Evolutionary conservation across 352 stramenopile species (phyloP).

Genomic region (Pythium grandisporangium): DNA sequence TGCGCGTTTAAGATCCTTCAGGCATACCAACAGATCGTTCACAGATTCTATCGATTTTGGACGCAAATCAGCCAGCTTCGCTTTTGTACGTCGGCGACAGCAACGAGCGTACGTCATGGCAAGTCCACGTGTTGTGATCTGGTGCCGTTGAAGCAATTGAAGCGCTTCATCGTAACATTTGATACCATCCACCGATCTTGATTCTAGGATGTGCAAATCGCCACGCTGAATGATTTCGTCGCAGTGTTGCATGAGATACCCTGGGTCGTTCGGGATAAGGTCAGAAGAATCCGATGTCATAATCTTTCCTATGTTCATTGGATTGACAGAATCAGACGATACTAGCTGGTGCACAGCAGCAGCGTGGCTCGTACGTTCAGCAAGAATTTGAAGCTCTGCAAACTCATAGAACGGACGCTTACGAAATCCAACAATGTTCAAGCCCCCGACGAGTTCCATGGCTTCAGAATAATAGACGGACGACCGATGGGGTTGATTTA

Average conservation of each 20-base stretch:
- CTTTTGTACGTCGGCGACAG: constrained; percentile 33
- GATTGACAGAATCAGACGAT: constrained; percentile 1
- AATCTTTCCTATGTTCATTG: too few relatives aligned
- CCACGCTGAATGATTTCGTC: background rate
- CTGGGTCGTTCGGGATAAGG: background rate
- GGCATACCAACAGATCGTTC: constrained; percentile 21
- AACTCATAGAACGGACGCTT: constrained; percentile 55
- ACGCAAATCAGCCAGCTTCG: constrained; percentile 17
- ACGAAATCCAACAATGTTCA: constrained; percentile 44
- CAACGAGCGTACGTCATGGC: constrained; percentile 20
- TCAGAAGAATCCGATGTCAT: too few relatives aligned
- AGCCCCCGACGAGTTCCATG: constrained; percentile 56
- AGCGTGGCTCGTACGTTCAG: constrained; percentile 30
- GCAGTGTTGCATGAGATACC: background rate
- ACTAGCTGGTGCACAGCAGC: constrained; percentile 36
- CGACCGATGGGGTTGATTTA: constrained; percentile 47
- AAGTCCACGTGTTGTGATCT: constrained; percentile 1
- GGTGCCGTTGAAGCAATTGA: background rate
- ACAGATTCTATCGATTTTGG: constrained; percentile 14
- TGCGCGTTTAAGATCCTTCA: constrained; percentile 34
- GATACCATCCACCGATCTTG: background rate
- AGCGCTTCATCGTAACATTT: constrained; percentile 2
- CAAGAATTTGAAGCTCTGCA: constrained; percentile 46
- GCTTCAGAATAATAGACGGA: constrained; percentile 48
- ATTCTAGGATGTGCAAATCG: background rate